Conservation (phyloP, 768 basidiomycete genomes). For the Auriscalpium orientale region DNA sequence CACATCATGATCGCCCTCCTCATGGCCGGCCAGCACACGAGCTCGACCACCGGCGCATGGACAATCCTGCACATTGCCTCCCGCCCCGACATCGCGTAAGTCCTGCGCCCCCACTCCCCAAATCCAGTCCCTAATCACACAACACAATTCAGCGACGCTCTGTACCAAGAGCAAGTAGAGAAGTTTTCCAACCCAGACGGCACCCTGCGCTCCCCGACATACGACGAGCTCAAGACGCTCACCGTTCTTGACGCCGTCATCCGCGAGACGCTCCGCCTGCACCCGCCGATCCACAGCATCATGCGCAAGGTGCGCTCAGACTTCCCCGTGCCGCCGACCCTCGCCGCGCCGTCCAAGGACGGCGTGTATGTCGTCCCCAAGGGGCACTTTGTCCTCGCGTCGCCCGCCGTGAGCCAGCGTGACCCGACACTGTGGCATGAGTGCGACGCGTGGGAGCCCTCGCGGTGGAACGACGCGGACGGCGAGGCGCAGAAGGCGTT, state of each 20-base stretch:
- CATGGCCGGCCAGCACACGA: slow-evolving; percentile 99
- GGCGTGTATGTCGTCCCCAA: slow-evolving; percentile 79
- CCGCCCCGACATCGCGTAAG: slow-evolving; percentile 67
- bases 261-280: slow-evolving; percentile 87
- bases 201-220: slow-evolving; percentile 68
- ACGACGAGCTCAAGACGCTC: slow-evolving; percentile 78
- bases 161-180: slow-evolving; percentile 87
- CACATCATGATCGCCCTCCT: slow-evolving; percentile 98
- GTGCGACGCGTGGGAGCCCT: slow-evolving; percentile 65
- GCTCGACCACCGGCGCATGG: slow-evolving; percentile 91
- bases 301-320: slow-evolving; percentile 88
- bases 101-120: slow-evolving; percentile 9
- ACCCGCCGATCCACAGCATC: slow-evolving; percentile 94
- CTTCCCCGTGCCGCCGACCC: slow-evolving; percentile 72
- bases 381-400: slow-evolving; percentile 85
- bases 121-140: background rate
- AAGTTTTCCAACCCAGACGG: slow-evolving; percentile 77
- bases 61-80: slow-evolving; percentile 79
- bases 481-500: slow-evolving; percentile 77
- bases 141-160: slow-evolving; percentile 46
- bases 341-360: slow-evolving; percentile 72
- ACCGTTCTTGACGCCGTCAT: slow-evolving; percentile 84
- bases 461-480: slow-evolving; percentile 78
- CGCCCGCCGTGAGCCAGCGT: slow-evolving; percentile 79
- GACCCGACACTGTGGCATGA: slow-evolving; percentile 82